Base-by-base conservation (phyloP, 179 eudicot genomes). In the Corrigiola litoralis region DNA sequence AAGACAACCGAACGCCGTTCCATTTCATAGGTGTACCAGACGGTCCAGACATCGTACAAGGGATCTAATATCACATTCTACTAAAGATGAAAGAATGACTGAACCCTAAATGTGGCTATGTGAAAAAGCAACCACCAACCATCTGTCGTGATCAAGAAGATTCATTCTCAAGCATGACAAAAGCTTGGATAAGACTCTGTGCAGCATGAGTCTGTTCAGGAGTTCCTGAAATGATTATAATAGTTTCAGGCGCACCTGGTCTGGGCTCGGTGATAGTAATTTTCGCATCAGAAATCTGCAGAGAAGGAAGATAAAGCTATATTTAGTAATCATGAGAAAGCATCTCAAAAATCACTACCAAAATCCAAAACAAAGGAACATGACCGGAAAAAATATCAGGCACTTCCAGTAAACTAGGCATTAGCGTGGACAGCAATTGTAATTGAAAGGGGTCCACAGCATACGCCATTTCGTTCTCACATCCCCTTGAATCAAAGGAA, bases 121-220 rank as follows among this genome's bases (percentile, higher is more conserved):
- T n/a, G 21, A 5, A 59, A 59, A 51, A 1, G 68, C 9, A 18
- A 47, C 45, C 61, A 31, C n/a, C 11, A 12, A 12, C 17, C 3
- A 18, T 45, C 24, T 13, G 20, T 50, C 29, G 3, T 14, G n/a
- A 47, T 80, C 79, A 79, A 60, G 79, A 37, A 46, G 81, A 76
- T 68, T 83, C 84, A 4, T 80, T 84, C 79, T 94, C 99, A 31
- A 80, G 65, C 47, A 88, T 79, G 28, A 94, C 95, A 68, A 90
- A 94, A 25, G 99, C 99, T 78, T 94, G 99, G 63, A 94, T 90
- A 20, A 94, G 97, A 81, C 85, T 77, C 60, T 94, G 99, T 25
- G 99, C 99, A 29, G 97, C 99, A 82, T 83, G 83, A n/a, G 99
- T 83, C 80, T 94, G 92, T 72, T 94, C 97, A 23, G 99, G 99